phyloP scores from a whole-genome alignment of 805 yeast genomes.

The Saturnispora quitensis region DNA sequence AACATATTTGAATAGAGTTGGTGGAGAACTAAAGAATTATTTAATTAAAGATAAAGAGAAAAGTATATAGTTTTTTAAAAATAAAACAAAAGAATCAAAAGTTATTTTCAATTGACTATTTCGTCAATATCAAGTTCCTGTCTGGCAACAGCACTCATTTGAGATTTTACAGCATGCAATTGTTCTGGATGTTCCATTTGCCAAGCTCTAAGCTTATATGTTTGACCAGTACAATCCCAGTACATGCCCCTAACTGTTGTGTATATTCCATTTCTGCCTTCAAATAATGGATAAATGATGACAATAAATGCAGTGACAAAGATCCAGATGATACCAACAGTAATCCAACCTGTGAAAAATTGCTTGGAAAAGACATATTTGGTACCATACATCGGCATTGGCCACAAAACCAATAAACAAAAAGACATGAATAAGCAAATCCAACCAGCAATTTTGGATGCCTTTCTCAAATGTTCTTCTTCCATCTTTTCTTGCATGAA shows the following conservation, averaged over 20 bases:
- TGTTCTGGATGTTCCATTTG: slow-evolving; percentile 65
- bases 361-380: slow-evolving; percentile 63
- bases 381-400: slow-evolving; percentile 90
- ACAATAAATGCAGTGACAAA: slow-evolving; percentile 59
- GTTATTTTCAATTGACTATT: background rate
- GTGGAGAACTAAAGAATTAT: background rate
- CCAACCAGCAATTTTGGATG: slow-evolving; percentile 52
- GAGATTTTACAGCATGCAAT: slow-evolving; percentile 64
- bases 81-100: background rate
- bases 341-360: slow-evolving; percentile 87
- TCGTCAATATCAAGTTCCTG: slow-evolving; percentile 16
- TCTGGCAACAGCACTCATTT: slow-evolving; percentile 36
- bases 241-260: slow-evolving; percentile 67
- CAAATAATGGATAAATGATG: slow-evolving; percentile 59
- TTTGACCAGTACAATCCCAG: slow-evolving; percentile 79
- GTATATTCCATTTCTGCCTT: slow-evolving; percentile 60
- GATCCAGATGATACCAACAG: slow-evolving; percentile 74
- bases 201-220: slow-evolving; percentile 66
- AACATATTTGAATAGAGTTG: no score
- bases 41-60: background rate
- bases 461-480: slow-evolving; percentile 39
- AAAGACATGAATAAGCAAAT: slow-evolving; percentile 55
- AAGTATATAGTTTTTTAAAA: background rate
- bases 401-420: slow-evolving; percentile 68
- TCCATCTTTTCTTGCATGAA: slow-evolving; percentile 37